These are phyloP conservation scores for Diaporthe vaccinii DNA, from an alignment of 2,329 filamentous ascomycete genomes.

Conservation along the genomic window DNA sequence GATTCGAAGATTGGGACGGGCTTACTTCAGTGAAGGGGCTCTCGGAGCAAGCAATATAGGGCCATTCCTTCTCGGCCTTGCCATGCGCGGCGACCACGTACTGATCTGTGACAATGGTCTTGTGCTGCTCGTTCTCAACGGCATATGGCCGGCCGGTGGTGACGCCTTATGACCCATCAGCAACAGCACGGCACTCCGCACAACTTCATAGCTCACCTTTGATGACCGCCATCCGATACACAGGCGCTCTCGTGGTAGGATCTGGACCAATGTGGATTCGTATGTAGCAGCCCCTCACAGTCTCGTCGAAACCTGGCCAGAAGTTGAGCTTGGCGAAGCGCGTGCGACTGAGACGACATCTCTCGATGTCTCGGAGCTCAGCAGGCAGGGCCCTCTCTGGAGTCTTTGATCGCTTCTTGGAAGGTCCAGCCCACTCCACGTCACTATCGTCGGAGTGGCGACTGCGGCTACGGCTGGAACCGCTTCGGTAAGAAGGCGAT, in stretches of 20 bases:
- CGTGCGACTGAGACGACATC: slow-evolving; percentile 84
- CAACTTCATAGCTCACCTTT: slow-evolving; percentile 72
- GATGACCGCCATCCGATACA: slow-evolving; percentile 91
- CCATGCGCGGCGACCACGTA: slow-evolving; percentile 88
- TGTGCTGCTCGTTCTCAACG: slow-evolving; percentile 80
- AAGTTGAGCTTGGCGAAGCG: slow-evolving; percentile 94
- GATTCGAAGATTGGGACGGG: slow-evolving; percentile 26
- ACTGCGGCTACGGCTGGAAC: slow-evolving; percentile 44
- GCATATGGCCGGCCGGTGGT: slow-evolving; percentile 85
- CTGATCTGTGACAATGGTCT: slow-evolving; percentile 85
- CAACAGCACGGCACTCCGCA: neutral
- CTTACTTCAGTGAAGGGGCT: slow-evolving; percentile 84
- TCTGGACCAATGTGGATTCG: slow-evolving; percentile 88
- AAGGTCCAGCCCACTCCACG: slow-evolving; percentile 77
- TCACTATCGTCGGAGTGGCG: slow-evolving; percentile 76
- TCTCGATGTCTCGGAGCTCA: slow-evolving; percentile 85
- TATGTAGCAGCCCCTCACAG: slow-evolving; percentile 86
- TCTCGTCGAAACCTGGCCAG: slow-evolving; percentile 87
- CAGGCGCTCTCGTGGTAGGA: slow-evolving; percentile 76
- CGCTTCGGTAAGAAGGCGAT: slow-evolving; percentile 55
- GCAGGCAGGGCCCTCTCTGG: slow-evolving; percentile 77
- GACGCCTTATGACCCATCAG: slow-evolving; percentile 71
- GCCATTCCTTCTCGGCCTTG: slow-evolving; percentile 85
- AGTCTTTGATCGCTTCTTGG: slow-evolving; percentile 62
- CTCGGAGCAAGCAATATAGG: slow-evolving; percentile 92